These are phyloP conservation scores for Colletotrichum eremochloae DNA, from an alignment of 2,329 filamentous ascomycete genomes.

Conservation along the genomic window DNA sequence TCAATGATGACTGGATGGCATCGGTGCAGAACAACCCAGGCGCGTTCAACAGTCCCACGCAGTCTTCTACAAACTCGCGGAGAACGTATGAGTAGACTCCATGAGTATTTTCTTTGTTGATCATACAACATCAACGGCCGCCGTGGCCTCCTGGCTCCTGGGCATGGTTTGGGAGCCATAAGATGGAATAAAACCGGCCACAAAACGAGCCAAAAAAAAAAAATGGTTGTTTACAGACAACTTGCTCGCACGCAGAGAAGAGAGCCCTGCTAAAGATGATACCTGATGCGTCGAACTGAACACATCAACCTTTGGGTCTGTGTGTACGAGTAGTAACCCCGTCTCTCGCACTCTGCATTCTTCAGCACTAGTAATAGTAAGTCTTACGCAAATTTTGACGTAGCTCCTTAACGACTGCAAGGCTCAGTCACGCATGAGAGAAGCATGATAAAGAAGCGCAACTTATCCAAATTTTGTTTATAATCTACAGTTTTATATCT, in stretches of 20 bases:
- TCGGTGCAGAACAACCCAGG: slow-evolving; percentile 28
- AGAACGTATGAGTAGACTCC: slow-evolving; percentile 24
- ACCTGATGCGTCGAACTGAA: background rate
- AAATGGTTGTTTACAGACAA: background rate
- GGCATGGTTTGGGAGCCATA: background rate
- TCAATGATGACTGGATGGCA: slow-evolving; percentile 31
- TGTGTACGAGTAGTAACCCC: background rate
- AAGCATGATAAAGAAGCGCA: background rate
- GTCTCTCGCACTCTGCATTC: background rate
- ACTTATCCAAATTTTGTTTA: slow-evolving; percentile 10
- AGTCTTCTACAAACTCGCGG: slow-evolving; percentile 19
- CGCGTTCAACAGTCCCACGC: slow-evolving; percentile 19
- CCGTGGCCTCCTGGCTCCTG: background rate
- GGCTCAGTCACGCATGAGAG: background rate
- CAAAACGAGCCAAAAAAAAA: background rate
- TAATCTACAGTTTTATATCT: slow-evolving; percentile 1
- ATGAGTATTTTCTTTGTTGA: background rate
- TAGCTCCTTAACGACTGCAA: background rate
- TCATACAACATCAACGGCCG: background rate
- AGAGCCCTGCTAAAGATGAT: background rate
- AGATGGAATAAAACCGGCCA: background rate
- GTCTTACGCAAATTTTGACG: background rate
- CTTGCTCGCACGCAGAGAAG: background rate
- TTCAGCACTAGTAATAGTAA: background rate
- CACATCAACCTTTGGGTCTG: too few relatives aligned